Conservation (phyloP, 2,329 filamentous ascomycete species). For the Aspergillus sergii region DNA sequence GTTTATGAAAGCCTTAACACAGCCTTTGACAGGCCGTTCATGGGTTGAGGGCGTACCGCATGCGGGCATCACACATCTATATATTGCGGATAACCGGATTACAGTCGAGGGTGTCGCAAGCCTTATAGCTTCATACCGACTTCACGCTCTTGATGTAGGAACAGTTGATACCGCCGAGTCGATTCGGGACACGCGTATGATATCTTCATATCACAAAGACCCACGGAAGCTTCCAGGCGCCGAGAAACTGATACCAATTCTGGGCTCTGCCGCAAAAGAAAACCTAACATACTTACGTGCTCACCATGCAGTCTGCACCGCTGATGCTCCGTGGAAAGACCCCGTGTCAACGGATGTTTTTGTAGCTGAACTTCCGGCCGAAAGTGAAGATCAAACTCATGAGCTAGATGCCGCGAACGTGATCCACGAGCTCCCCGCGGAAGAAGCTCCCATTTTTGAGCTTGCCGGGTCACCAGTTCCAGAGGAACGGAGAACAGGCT, state of each 20-base stretch:
- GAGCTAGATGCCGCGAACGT: constrained; percentile 34
- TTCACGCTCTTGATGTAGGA: constrained; percentile 61
- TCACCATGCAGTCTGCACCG: constrained; percentile 58
- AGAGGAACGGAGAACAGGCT: constrained; percentile 1
- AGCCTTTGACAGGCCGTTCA: constrained; percentile 54
- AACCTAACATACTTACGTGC: constrained; percentile 58
- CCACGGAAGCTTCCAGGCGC: constrained; percentile 48
- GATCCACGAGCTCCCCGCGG: constrained; percentile 39
- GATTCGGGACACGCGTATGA: constrained; percentile 15
- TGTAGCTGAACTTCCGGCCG: constrained; percentile 36
- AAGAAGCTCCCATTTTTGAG: constrained; percentile 38
- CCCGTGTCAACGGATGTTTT: constrained; percentile 25
- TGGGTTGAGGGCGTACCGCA: constrained; percentile 59
- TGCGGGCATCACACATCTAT: constrained; percentile 62
- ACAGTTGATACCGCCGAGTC: constrained; percentile 44
- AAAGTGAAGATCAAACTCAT: constrained; percentile 27
- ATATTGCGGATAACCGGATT: constrained; percentile 58
- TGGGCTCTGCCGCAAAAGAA: constrained; percentile 50
- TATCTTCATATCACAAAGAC: constrained; percentile 13
- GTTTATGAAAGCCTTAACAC: constrained; percentile 52
- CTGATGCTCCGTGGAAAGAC: constrained; percentile 42
- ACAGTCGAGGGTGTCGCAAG: constrained; percentile 59
- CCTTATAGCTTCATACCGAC: constrained; percentile 52
- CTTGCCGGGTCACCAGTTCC: constrained; percentile 38
- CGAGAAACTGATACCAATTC: constrained; percentile 57